phyloP scores from a whole-genome alignment of 352 stramenopile species.

The Pythium angustatum region DNA sequence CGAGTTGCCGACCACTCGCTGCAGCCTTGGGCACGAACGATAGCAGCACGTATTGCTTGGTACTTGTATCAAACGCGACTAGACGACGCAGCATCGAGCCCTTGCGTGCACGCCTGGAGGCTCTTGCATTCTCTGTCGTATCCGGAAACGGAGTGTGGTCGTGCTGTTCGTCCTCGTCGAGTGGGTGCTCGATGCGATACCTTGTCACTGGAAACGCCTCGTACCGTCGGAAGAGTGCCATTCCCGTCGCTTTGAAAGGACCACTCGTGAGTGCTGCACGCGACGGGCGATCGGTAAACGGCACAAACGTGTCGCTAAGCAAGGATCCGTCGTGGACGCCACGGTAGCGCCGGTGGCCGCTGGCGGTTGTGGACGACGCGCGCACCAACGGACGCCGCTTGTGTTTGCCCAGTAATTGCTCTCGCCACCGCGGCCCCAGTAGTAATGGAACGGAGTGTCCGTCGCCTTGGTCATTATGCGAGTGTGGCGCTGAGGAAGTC shows the following conservation, averaged over 20 bases:
- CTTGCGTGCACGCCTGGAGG: neutral
- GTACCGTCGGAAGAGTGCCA: conserved; percentile 17
- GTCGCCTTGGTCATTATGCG: neutral
- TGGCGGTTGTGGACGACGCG: neutral
- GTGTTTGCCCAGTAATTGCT: conserved; percentile 15
- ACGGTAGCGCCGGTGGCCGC: neutral
- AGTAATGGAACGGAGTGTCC: neutral
- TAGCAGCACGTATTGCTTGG: conserved; percentile 20
- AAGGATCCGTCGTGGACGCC: neutral
- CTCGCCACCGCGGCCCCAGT: conserved; percentile 1
- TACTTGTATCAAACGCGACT: conserved; percentile 19
- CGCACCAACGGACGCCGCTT: conserved; percentile 2
- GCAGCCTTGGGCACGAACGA: conserved; percentile 22
- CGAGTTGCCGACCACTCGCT: conserved; percentile 42
- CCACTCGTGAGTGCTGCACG: neutral
- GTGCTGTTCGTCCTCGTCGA: neutral
- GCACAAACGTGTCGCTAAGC: neutral
- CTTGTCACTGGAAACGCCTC: conserved; percentile 17
- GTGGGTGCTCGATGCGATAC: conserved; percentile 18
- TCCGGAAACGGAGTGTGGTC: neutral
- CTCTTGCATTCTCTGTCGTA: neutral
- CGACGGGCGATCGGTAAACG: neutral
- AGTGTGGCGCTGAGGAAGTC: conserved; percentile 9
- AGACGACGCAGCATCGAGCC: neutral
- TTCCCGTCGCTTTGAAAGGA: no score